These are phyloP conservation scores for Salicornia ramosissima DNA, from an alignment of 148 eudicot genomes.

Conservation along the genomic window DNA sequence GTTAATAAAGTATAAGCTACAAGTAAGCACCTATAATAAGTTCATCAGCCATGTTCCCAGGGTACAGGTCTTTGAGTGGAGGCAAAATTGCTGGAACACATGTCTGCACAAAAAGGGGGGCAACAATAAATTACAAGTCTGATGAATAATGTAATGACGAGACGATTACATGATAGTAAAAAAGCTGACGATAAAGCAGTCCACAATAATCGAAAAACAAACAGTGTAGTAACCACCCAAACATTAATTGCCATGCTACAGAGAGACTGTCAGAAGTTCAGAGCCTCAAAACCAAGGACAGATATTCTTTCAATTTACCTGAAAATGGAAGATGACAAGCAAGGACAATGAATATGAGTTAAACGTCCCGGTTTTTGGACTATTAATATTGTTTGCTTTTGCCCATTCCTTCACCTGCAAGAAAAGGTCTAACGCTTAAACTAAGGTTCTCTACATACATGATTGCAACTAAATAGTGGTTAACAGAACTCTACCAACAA, in stretches of 20 bases:
- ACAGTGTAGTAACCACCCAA: background rate
- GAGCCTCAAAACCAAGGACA: slow-evolving; percentile 9
- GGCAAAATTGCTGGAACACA: slow-evolving; percentile 85
- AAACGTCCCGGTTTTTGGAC: slow-evolving; percentile 66
- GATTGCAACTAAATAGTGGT: slow-evolving; percentile 7
- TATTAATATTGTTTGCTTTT: slow-evolving; percentile 70
- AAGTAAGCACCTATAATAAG: slow-evolving; percentile 56
- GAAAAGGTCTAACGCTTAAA: slow-evolving; percentile 18
- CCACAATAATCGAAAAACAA: background rate
- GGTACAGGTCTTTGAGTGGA: slow-evolving; percentile 82
- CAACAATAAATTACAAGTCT: slow-evolving; percentile 8
- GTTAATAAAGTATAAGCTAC: slow-evolving; percentile 5
- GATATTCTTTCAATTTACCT: slow-evolving; percentile 40
- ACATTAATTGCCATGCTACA: background rate
- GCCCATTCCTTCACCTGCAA: slow-evolving; percentile 99
- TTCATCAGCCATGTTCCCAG: slow-evolving; percentile 76
- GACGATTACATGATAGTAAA: background rate
- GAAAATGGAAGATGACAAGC: slow-evolving; percentile 90
- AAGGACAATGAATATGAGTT: slow-evolving; percentile 80
- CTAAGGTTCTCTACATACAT: slow-evolving; percentile 4
- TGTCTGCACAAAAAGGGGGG: slow-evolving; percentile 54
- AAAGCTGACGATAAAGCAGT: background rate
- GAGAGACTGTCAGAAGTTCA: background rate
- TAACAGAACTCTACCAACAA: slow-evolving; percentile 59
- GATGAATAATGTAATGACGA: background rate